These are phyloP conservation scores for Verticillium longisporum DNA, from an alignment of 2,329 filamentous ascomycete species.

Conservation along the genomic window DNA sequence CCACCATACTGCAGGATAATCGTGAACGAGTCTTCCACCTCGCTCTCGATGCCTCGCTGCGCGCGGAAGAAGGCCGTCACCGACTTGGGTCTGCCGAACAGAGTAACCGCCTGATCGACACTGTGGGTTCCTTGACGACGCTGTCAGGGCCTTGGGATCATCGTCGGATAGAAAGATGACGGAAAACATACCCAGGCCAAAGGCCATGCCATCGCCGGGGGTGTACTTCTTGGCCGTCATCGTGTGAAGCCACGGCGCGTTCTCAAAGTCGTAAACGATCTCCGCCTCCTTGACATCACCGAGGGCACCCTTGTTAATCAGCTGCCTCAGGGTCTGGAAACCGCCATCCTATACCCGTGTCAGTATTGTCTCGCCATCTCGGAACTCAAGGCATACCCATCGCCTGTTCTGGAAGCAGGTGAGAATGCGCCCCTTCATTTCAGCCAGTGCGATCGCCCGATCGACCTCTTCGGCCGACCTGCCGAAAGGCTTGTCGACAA, in stretches of 20 bases:
- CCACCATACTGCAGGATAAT: conserved; percentile 51
- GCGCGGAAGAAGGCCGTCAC: conserved; percentile 52
- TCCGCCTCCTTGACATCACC: conserved; percentile 60
- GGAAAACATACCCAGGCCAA: conserved; percentile 28
- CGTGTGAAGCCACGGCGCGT: conserved; percentile 27
- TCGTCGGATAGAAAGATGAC: neutral
- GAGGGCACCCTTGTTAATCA: conserved; percentile 44
- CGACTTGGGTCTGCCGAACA: conserved; percentile 50
- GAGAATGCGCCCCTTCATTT: conserved; percentile 36
- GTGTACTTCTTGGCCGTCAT: conserved; percentile 24
- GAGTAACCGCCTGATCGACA: conserved; percentile 51
- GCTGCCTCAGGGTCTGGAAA: conserved; percentile 52
- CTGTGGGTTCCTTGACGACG: conserved; percentile 45
- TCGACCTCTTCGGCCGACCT: conserved; percentile 50
- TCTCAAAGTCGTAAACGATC: conserved; percentile 55
- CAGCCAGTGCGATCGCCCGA: conserved; percentile 41
- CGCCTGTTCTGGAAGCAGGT: conserved; percentile 42
- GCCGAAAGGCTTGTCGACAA: conserved; percentile 63
- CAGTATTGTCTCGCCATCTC: neutral
- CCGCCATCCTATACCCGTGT: conserved; percentile 40
- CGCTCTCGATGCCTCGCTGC: conserved; percentile 36
- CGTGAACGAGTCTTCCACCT: conserved; percentile 42
- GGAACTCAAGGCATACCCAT: conserved; percentile 1
- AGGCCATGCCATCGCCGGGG: conserved; percentile 32
- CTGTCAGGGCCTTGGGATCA: neutral